phyloP scores from a whole-genome alignment of 371 early-diverging fungal species.

The Lichtheimia corymbifera region DNA sequence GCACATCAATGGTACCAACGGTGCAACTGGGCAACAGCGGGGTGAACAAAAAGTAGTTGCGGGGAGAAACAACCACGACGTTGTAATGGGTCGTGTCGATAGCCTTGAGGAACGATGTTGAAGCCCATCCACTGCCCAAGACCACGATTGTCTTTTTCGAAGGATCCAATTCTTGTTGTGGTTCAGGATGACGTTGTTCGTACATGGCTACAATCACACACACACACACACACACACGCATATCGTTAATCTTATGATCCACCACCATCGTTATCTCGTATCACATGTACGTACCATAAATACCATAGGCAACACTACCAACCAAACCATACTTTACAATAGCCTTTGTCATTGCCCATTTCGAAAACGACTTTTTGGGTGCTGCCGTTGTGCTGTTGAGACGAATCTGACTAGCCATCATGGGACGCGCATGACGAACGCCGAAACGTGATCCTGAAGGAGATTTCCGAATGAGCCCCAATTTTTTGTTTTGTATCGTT shows the following conservation, averaged over 20 bases:
- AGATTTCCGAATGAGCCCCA: no score
- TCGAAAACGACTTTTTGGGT: slow-evolving; percentile 19
- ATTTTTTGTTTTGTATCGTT: no score
- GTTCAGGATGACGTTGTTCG: slow-evolving; percentile 62
- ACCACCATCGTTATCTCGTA: neutral
- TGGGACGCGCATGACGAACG: slow-evolving; percentile 8
- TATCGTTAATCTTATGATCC: neutral
- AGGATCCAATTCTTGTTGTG: slow-evolving; percentile 72
- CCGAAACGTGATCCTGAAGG: neutral
- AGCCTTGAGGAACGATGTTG: slow-evolving; percentile 77
- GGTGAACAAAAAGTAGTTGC: slow-evolving; percentile 94
- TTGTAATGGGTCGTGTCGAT: slow-evolving; percentile 79
- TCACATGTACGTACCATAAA: slow-evolving; percentile 36
- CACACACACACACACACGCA: no score
- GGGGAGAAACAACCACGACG: slow-evolving; percentile 82
- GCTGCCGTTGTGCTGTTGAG: slow-evolving; percentile 11
- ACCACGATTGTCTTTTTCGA: slow-evolving; percentile 80
- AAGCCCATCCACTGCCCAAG: slow-evolving; percentile 87
- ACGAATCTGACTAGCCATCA: slow-evolving; percentile 7
- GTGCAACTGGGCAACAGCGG: slow-evolving; percentile 87
- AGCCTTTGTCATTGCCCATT: slow-evolving; percentile 35
- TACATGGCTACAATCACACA: slow-evolving; percentile 45
- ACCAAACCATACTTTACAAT: slow-evolving; percentile 40
- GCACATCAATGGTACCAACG: slow-evolving; percentile 83
- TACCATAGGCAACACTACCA: slow-evolving; percentile 33